These are phyloP conservation scores for Beauveria sp. DNA, from an alignment of 2,329 filamentous ascomycete species.

Conservation along the genomic window DNA sequence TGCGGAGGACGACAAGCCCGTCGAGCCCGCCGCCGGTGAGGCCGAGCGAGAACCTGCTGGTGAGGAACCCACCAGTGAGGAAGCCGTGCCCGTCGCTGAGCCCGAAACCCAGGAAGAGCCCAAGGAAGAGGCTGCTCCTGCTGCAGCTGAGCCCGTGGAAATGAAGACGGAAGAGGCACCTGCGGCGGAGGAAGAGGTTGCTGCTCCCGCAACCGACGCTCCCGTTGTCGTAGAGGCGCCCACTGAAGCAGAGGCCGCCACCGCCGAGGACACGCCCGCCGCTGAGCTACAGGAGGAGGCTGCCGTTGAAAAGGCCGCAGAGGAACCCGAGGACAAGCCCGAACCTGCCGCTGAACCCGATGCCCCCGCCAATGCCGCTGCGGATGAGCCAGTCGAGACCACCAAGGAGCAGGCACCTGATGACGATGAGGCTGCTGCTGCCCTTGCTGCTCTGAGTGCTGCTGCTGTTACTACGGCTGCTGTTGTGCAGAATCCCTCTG, in stretches of 20 bases:
- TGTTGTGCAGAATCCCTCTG: background rate
- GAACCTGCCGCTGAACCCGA: background rate
- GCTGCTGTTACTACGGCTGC: background rate
- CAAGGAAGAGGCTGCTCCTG: background rate
- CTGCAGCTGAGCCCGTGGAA: background rate
- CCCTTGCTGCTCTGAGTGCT: background rate
- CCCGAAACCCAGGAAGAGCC: background rate
- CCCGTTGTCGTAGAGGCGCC: background rate
- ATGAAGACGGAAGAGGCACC: background rate
- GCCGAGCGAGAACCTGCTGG: slow-evolving; percentile 7
- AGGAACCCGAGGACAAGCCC: background rate
- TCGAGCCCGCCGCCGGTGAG: background rate
- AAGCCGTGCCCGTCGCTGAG: slow-evolving; percentile 1
- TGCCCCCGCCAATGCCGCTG: background rate
- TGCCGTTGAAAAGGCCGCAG: background rate
- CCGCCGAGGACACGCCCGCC: background rate
- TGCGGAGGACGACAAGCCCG: background rate
- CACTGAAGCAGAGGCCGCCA: background rate
- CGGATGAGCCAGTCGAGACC: background rate
- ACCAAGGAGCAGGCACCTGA: background rate
- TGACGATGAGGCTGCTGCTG: background rate
- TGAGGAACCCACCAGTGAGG: background rate
- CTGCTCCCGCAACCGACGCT: background rate
- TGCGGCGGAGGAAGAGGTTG: background rate
- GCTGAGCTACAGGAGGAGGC: background rate